Conservation (phyloP, 1,284 basidiomycete species). For the Porodaedalea pini region DNA sequence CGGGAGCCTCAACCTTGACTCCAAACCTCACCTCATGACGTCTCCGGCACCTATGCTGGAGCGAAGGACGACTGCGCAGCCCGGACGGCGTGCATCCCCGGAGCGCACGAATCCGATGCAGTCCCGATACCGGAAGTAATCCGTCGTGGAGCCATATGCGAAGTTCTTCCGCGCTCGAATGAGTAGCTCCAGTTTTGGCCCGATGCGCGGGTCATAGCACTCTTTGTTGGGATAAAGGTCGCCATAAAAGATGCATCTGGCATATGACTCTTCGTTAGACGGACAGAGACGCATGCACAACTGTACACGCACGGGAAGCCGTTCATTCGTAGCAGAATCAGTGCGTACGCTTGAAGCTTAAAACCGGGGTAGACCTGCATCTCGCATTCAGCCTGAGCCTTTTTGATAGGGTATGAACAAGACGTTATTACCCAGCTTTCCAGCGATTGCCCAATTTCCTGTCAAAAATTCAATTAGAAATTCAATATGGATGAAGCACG, state of each 20-base stretch:
- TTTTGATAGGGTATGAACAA: neutral
- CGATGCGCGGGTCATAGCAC: conserved; percentile 54
- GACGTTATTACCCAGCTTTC: conserved; percentile 67
- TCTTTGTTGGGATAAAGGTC: conserved; percentile 76
- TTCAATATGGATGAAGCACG: neutral
- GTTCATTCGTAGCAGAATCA: conserved; percentile 78
- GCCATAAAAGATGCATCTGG: conserved; percentile 87
- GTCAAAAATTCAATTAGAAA: conserved; percentile 6
- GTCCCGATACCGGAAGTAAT: conserved; percentile 56
- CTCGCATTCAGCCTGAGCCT: neutral
- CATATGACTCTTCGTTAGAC: neutral
- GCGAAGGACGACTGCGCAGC: conserved; percentile 68
- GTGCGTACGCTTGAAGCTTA: conserved; percentile 79
- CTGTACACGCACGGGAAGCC: conserved; percentile 78
- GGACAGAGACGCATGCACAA: neutral
- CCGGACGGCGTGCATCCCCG: conserved; percentile 47
- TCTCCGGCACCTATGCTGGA: conserved; percentile 42
- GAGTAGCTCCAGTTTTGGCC: conserved; percentile 47
- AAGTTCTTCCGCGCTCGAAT: conserved; percentile 58
- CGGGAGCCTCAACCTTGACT: neutral
- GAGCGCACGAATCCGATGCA: conserved; percentile 72
- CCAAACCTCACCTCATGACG: neutral
- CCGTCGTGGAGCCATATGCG: conserved; percentile 58
- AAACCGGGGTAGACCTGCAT: conserved; percentile 64
- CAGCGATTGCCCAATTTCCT: conserved; percentile 71